Base-by-base conservation (phyloP, 2,329 filamentous ascomycete species). In the Ascochyta pisi region DNA sequence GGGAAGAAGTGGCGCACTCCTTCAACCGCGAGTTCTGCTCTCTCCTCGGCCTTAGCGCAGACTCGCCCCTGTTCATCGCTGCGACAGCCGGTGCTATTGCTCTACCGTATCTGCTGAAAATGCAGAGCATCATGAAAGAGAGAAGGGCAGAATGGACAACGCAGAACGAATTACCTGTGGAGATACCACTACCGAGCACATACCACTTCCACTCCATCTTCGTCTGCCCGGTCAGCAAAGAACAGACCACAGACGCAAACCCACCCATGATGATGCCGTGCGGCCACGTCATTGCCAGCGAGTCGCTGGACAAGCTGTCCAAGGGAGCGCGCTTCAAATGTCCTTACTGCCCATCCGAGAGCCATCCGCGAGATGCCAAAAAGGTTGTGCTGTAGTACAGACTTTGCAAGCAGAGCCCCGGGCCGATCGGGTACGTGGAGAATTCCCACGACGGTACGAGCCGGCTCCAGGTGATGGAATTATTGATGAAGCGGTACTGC, bases 221-320 rank as follows among this genome's bases (percentile, higher is more conserved):
- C 73, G 95, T 99, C 38, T 99, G 95, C 71, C 95, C 95, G 0
- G 95, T 99, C 5, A 93, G 89, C 68, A 98, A 98, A 75, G 95
- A 97, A 73, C 95, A 99, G 76, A 92, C 90, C 0, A 99, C 94
- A 0, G 92, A 96, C 69, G 79, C 83, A 23, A 99, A 99, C 74
- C 95, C 95, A 10, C 92, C 95, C 2, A 96, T 98, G 90, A 95
- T 97, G 85, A 87, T 99, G 71, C 90, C 91, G 0, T 99, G 95
- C 71, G 94, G 95, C 6, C 95, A 99, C 78, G 94, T 97, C 48
- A 88, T 99, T 57, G 93, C 92, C 16, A 85, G 88, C 62, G 93
- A 97, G 69, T 92, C 89, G 31, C 79, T 99, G 46, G 86, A 89
- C 57, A 88, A 87, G 69, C 82, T 98, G 38, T 88, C 88, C 50